A percentile compares a stretch with the other conserved stretches of the same genome.
Evolutionary conservation across 2,329 filamentous ascomycete species (phyloP).

Genomic region (Calonectria honghensis): DNA sequence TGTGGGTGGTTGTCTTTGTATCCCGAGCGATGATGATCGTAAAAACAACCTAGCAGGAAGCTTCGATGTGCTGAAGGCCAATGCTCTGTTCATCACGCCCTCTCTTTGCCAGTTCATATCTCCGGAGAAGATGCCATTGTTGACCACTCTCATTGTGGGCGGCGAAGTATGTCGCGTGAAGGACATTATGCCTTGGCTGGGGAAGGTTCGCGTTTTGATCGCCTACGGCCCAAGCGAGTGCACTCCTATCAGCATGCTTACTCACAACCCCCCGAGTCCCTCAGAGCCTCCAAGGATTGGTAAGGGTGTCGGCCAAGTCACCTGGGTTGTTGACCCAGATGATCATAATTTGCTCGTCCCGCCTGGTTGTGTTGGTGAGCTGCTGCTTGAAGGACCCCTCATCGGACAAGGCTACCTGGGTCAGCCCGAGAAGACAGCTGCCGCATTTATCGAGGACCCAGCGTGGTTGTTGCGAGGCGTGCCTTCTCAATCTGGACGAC

Average conservation of each 20-base stretch:
- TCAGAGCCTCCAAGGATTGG: slow-evolving; percentile 15
- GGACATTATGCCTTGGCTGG: slow-evolving; percentile 39
- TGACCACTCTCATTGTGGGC: background rate
- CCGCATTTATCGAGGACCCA: slow-evolving; percentile 5
- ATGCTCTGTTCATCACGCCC: background rate
- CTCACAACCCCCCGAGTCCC: background rate
- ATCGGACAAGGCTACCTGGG: slow-evolving; percentile 22
- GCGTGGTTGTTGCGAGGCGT: slow-evolving; percentile 21
- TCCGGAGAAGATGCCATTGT: background rate
- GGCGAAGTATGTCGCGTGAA: background rate
- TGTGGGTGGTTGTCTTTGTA: slow-evolving; percentile 42
- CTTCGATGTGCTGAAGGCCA: background rate
- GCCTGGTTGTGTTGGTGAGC: slow-evolving; percentile 33
- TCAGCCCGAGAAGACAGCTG: slow-evolving; percentile 7
- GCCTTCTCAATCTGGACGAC: slow-evolving; percentile 9
- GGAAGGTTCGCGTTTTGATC: slow-evolving; percentile 34
- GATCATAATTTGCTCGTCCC: slow-evolving; percentile 31
- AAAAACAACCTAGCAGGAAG: slow-evolving; percentile 2
- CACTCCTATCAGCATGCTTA: background rate
- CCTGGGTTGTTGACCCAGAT: slow-evolving; percentile 37
- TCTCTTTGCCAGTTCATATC: background rate
- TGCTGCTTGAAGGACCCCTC: slow-evolving; percentile 34
- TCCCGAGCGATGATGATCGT: slow-evolving; percentile 32
- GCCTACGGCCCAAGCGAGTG: slow-evolving; percentile 49
- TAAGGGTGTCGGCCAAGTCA: slow-evolving; percentile 14